Conservation (phyloP, 768 basidiomycete genomes). For the Amanita rubescens region DNA sequence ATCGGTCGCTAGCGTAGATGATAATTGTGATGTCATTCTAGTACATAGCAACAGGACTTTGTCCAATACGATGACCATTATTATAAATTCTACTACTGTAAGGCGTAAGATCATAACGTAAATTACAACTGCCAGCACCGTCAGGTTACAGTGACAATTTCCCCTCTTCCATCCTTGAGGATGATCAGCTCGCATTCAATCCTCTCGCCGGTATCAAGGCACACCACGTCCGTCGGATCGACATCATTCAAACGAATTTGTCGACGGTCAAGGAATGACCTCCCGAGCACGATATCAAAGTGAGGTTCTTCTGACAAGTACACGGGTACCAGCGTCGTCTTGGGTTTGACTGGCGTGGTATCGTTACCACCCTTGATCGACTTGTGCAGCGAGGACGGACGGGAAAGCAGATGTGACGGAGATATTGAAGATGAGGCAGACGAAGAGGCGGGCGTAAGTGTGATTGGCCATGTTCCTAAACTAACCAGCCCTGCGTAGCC, state of each 20-base stretch:
- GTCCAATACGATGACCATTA: no score
- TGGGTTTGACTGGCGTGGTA: slow-evolving; percentile 18
- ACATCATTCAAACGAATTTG: slow-evolving; percentile 75
- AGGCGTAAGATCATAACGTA: background rate
- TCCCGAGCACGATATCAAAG: slow-evolving; percentile 91
- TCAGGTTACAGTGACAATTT: slow-evolving; percentile 84
- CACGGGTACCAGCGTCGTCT: slow-evolving; percentile 49
- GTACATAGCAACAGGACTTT: background rate
- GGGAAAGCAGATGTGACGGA: slow-evolving; percentile 8
- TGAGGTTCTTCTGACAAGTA: slow-evolving; percentile 93
- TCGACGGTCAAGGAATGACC: slow-evolving; percentile 77
- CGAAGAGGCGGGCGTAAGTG: slow-evolving; percentile 39
- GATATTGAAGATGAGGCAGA: slow-evolving; percentile 18
- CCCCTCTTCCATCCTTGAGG: slow-evolving; percentile 83
- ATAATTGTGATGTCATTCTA: background rate
- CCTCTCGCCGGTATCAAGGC: slow-evolving; percentile 88
- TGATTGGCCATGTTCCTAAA: slow-evolving; percentile 85
- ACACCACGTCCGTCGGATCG: slow-evolving; percentile 86
- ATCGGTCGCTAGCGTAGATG: slow-evolving; percentile 20
- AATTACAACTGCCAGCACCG: background rate
- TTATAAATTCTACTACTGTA: background rate
- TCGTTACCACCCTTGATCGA: background rate
- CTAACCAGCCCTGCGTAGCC: slow-evolving; percentile 90
- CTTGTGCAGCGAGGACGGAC: slow-evolving; percentile 1
- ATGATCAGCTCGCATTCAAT: slow-evolving; percentile 90